These are phyloP conservation scores for Castanea sativa DNA, from an alignment of 306 rosid species.

Conservation along the genomic window DNA sequence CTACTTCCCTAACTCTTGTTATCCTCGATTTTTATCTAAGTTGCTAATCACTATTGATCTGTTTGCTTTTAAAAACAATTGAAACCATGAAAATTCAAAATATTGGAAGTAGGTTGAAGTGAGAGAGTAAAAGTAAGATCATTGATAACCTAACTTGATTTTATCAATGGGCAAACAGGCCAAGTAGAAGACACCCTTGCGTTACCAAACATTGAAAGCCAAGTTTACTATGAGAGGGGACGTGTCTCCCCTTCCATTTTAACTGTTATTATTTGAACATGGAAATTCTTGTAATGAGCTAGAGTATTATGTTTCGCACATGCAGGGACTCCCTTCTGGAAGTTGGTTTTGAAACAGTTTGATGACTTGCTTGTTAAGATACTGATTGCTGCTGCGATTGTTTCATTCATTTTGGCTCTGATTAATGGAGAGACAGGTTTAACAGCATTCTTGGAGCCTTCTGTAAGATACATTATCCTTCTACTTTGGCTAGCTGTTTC, in stretches of 20 bases:
- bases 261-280: background rate
- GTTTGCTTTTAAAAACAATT: background rate
- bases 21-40: background rate
- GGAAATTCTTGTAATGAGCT: slow-evolving; percentile 16
- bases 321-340: slow-evolving; percentile 96
- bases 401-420: slow-evolving; percentile 83
- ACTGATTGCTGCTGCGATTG: slow-evolving; percentile 77
- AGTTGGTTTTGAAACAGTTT: slow-evolving; percentile 89
- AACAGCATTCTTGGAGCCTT: slow-evolving; percentile 96
- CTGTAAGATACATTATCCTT: slow-evolving; percentile 53
- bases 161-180: background rate
- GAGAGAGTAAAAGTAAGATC: background rate
- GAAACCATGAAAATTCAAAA: background rate
- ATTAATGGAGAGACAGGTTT: slow-evolving; percentile 92
- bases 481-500: slow-evolving; percentile 9
- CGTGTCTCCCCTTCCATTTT: background rate
- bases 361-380: slow-evolving; percentile 96
- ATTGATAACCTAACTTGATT: background rate
- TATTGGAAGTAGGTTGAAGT: background rate
- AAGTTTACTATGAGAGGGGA: background rate
- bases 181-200: background rate
- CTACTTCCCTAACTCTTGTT: background rate
- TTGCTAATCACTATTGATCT: background rate
- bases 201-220: background rate
- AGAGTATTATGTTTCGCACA: slow-evolving; percentile 24